Evolutionary conservation across 2,329 filamentous ascomycete genomes (phyloP), one percentile per base, ranked within the genome.

Genomic region (Saccharata proteae): DNA sequence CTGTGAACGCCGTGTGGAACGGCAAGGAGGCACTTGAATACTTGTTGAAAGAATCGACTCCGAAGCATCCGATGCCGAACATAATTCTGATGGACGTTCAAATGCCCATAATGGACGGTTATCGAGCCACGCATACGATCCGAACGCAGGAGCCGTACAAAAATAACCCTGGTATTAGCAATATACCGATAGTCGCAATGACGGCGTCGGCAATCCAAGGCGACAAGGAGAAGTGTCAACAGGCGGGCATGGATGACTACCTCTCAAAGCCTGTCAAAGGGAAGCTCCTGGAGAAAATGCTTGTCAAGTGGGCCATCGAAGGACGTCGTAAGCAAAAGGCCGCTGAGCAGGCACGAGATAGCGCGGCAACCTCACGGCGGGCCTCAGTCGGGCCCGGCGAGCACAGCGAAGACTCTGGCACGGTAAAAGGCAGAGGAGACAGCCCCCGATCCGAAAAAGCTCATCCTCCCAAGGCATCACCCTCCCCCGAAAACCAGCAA

Each of bases 81-180:
- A 73, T 88, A 6, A 83, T 88, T 32, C 58, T 86, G 22, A 82
- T 83, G 78, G 78, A 83, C 46, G 74, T 80, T 1, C 77, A 81
- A 51, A 62, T 62, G 59, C 57, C 60, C 7, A 71, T 84, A 22
- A 72, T 83, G 39, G 81, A 86, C 44, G 81, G 81, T 1, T 86
- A 86, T 50, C 71, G 72, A 35, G 79, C 80, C 24, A 86, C 80
- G 0, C 78, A 83, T 42, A 65, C 79, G 7, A 66, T 88, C 26
- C 67, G 80, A 11, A 75, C 79, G 34, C 72, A 80, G 41, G 48
- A 66, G 2, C 74, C 77, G 1, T 84, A 80, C 54, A 74, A 67
- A 23, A 45, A 59, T 2, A 66, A 69, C 31, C 61, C 73, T 2
- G 53, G 55, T 12, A 50, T 71, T 4, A 62, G 66, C 33, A 62